Evolutionary conservation across 192 early-diverging fungal species (phyloP).

Genomic region (Coemansia sp.): DNA sequence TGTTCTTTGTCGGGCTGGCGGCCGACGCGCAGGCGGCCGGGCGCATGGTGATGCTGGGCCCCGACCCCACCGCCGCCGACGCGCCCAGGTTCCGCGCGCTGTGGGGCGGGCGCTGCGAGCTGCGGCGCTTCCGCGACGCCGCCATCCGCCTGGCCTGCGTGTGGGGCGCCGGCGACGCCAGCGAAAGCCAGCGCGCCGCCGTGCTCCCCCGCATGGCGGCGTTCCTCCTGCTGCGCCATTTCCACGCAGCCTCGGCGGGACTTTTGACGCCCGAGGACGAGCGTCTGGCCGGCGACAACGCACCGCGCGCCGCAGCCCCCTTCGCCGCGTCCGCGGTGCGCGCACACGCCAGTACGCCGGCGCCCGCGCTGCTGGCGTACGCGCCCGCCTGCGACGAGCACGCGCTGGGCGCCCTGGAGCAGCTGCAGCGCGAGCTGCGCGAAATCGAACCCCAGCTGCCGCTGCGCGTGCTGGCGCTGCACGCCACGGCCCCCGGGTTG

Average conservation of each 20-base stretch:
- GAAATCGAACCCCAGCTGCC: constrained; percentile 41
- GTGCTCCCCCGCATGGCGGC: constrained; percentile 79
- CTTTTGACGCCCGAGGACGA: constrained; percentile 20
- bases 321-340: constrained; percentile 1
- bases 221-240: constrained; percentile 75
- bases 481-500: constrained; percentile 48
- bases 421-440: constrained; percentile 28
- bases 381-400: constrained; percentile 6
- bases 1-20: constrained; percentile 69
- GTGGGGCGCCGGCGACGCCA: constrained; percentile 59
- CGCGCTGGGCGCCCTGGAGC: constrained; percentile 23
- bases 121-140: constrained; percentile 94
- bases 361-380: too few relatives aligned
- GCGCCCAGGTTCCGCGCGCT: constrained; percentile 68
- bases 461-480: constrained; percentile 40
- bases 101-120: constrained; percentile 89
- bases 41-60: constrained; percentile 85
- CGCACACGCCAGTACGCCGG: too few relatives aligned
- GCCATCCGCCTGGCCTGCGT: constrained; percentile 87
- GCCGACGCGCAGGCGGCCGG: constrained; percentile 63
- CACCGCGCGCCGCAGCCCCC: constrained; percentile 1
- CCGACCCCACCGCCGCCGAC: constrained; percentile 68
- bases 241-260: constrained; percentile 47
- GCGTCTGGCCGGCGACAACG: constrained; percentile 13
- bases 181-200: constrained; percentile 60